Percentiles rank a stretch among this genome's conserved stretches.
phyloP scores from a whole-genome alignment of 2,329 filamentous ascomycete species.

The Colletotrichum sp. region DNA sequence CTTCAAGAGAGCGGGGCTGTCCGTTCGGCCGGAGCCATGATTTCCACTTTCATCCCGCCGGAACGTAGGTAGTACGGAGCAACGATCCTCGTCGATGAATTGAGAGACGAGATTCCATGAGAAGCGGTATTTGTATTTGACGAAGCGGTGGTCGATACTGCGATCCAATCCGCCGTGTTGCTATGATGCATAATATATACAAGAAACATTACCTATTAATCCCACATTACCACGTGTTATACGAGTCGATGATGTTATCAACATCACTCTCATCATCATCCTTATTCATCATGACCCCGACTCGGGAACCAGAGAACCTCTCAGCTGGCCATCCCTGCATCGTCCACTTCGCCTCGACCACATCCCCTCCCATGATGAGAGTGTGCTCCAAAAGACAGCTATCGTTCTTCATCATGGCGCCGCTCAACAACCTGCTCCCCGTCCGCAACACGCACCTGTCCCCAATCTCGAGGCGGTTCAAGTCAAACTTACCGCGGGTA shows the following conservation, averaged over 20 bases:
- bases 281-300: neutral
- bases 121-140: neutral
- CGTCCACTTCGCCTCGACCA: slow-evolving; percentile 53
- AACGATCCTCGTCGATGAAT: neutral
- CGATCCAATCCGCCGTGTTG: neutral
- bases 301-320: slow-evolving; percentile 30
- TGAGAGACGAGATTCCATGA: neutral
- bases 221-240: neutral
- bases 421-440: slow-evolving; percentile 57
- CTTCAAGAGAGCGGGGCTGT: neutral
- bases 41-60: neutral
- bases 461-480: slow-evolving; percentile 56
- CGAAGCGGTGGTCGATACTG: neutral
- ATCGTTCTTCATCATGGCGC: slow-evolving; percentile 57
- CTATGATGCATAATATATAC: neutral
- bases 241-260: neutral
- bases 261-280: neutral
- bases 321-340: slow-evolving; percentile 63
- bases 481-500: slow-evolving; percentile 59
- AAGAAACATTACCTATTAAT: neutral
- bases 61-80: neutral
- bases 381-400: slow-evolving; percentile 63
- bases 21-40: neutral
- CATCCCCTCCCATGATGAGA: slow-evolving; percentile 60
- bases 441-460: slow-evolving; percentile 57